Conservation (phyloP, 768 basidiomycete genomes). For the Ramaria sp. region DNA sequence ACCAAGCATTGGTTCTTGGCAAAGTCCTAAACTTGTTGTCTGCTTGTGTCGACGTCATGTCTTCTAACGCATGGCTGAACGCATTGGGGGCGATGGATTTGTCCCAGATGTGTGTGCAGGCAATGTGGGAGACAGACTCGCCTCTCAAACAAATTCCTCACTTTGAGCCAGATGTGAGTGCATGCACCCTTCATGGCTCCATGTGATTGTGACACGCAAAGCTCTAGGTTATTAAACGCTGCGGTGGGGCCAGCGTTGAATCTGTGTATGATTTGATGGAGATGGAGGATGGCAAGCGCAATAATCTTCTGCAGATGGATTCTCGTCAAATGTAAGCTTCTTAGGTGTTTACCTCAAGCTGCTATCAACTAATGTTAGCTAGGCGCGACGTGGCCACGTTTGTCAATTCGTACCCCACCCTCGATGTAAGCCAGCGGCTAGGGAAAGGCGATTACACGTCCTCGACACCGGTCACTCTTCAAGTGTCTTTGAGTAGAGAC, state of each 20-base stretch:
- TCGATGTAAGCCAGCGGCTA: constrained; percentile 84
- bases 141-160: constrained; percentile 94
- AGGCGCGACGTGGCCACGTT: constrained; percentile 93
- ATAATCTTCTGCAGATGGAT: constrained; percentile 74
- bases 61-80: constrained; percentile 89
- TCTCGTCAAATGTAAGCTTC: constrained; percentile 73
- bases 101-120: constrained; percentile 97
- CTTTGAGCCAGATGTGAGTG: constrained; percentile 75
- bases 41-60: constrained; percentile 97
- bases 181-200: not conserved
- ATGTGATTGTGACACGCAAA: not conserved
- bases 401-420: constrained; percentile 94
- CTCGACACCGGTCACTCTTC: constrained; percentile 69
- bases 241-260: constrained; percentile 71
- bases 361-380: constrained; percentile 12
- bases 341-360: not conserved
- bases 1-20: constrained; percentile 78
- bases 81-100: constrained; percentile 96
- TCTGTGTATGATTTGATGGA: constrained; percentile 98
- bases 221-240: constrained; percentile 65
- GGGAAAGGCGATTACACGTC: constrained; percentile 82
- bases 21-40: constrained; percentile 87
- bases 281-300: constrained; percentile 88
- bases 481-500: constrained; percentile 73
- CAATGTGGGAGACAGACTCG: constrained; percentile 95